Conservation (phyloP, 179 eudicot genomes). For the Spinacia oleracea region DNA sequence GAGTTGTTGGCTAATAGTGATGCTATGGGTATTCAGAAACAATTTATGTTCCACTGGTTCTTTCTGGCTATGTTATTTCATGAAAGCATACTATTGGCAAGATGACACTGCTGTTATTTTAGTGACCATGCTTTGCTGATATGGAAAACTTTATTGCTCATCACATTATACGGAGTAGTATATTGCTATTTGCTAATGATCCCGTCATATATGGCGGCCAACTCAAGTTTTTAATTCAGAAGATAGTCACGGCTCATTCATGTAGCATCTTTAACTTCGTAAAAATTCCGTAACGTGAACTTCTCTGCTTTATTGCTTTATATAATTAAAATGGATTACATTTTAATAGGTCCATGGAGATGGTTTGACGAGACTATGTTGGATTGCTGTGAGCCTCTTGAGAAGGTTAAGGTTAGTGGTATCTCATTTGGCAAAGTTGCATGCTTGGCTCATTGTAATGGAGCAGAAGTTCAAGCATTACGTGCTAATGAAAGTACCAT, state of each 20-base stretch:
- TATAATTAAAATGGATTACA: constrained; percentile 1
- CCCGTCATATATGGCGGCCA: background rate
- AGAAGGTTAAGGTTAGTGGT: constrained; percentile 41
- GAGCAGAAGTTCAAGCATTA: constrained; percentile 43
- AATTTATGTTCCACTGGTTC: background rate
- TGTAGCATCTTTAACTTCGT: background rate
- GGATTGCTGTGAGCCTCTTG: constrained; percentile 51
- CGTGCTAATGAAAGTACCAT: constrained; percentile 41
- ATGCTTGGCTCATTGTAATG: constrained; percentile 53
- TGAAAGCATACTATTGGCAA: constrained; percentile 8
- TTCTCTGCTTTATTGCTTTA: background rate
- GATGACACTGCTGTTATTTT: background rate
- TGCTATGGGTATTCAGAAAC: background rate
- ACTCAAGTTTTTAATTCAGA: background rate
- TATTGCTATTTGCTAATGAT: background rate
- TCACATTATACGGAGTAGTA: background rate
- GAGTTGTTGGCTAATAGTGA: background rate
- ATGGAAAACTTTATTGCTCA: background rate
- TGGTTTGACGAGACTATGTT: constrained; percentile 52
- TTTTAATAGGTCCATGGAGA: constrained; percentile 49
- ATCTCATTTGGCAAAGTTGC: constrained; percentile 45
- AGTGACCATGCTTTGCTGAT: background rate
- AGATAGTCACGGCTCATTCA: background rate
- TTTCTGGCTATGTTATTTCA: background rate
- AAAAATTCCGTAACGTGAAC: background rate